Percentiles rank a stretch among this genome's conserved stretches.
phyloP scores from a whole-genome alignment of 495 filamentous ascomycete genomes.

The Hypoxylon intermedium region DNA sequence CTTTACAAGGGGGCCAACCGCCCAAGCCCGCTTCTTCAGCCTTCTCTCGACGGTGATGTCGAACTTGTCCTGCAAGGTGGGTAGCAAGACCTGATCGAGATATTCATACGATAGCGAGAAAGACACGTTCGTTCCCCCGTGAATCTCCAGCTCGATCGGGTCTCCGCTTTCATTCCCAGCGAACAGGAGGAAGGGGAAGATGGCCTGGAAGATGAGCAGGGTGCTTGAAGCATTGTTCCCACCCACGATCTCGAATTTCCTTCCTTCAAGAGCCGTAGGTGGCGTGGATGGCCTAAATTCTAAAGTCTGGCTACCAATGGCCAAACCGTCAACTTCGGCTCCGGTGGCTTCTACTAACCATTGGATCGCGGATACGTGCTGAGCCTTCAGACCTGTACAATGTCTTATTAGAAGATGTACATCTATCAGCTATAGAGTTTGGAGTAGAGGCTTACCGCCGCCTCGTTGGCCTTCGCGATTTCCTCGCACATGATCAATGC shows the following conservation, averaged over 20 bases:
- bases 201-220: slow-evolving; percentile 78
- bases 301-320: slow-evolving; percentile 61
- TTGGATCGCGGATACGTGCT: slow-evolving; percentile 73
- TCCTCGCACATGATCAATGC: slow-evolving; percentile 72
- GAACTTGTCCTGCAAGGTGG: slow-evolving; percentile 69
- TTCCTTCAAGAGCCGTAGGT: slow-evolving; percentile 46
- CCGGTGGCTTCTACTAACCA: slow-evolving; percentile 69
- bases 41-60: slow-evolving; percentile 62
- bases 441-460: slow-evolving; percentile 43
- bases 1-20: slow-evolving; percentile 59
- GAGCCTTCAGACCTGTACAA: slow-evolving; percentile 71
- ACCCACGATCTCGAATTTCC: slow-evolving; percentile 53
- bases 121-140: slow-evolving; percentile 79
- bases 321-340: slow-evolving; percentile 63
- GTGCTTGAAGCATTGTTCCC: slow-evolving; percentile 59
- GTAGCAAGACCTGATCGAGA: slow-evolving; percentile 74
- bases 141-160: slow-evolving; percentile 65
- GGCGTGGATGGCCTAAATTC: slow-evolving; percentile 56
- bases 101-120: slow-evolving; percentile 80
- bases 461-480: slow-evolving; percentile 60
- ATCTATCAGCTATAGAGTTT: not conserved
- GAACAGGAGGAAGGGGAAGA: slow-evolving; percentile 79
- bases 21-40: slow-evolving; percentile 73
- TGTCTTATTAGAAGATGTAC: slow-evolving; percentile 15
- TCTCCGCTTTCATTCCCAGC: slow-evolving; percentile 51